Percentiles rank a stretch among this genome's conserved stretches.
Conservation (phyloP, 176 grass and related monocot genomes). For the Dendrocalamus sinicus region DNA sequence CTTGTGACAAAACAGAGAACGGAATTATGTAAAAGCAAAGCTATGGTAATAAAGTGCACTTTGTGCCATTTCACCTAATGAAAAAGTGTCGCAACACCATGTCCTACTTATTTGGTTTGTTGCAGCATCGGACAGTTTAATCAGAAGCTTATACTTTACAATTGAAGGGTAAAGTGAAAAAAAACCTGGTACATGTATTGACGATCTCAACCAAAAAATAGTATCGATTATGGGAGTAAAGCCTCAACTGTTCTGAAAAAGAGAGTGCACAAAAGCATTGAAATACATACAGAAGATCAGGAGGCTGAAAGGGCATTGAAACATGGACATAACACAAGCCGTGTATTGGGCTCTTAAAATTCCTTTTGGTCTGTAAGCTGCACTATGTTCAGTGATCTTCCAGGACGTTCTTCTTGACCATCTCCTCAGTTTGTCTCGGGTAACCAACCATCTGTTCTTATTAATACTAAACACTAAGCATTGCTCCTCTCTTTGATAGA, state of each 20-base stretch:
- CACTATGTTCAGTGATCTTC: slow-evolving; percentile 34
- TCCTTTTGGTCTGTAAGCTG: slow-evolving; percentile 31
- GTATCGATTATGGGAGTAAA: slow-evolving; percentile 34
- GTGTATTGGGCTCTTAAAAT: slow-evolving; percentile 16
- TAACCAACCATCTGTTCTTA: slow-evolving; percentile 44
- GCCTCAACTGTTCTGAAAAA: slow-evolving; percentile 48
- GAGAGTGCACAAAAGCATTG: slow-evolving; percentile 9
- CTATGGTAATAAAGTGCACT: background rate
- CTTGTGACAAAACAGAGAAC: background rate
- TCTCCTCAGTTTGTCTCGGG: slow-evolving; percentile 25
- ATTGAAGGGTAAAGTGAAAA: background rate
- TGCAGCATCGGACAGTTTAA: background rate
- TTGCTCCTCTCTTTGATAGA: slow-evolving; percentile 22
- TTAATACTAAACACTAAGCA: slow-evolving; percentile 28
- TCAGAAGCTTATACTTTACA: slow-evolving; percentile 1
- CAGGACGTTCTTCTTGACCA: slow-evolving; percentile 33
- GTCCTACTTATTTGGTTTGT: background rate
- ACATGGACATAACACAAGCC: slow-evolving; percentile 2
- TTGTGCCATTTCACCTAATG: background rate
- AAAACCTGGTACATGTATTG: background rate
- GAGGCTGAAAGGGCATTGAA: slow-evolving; percentile 36
- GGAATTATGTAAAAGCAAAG: background rate
- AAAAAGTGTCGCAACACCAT: background rate
- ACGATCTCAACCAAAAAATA: slow-evolving; percentile 47
- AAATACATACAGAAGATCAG: slow-evolving; percentile 33